phyloP scores from a whole-genome alignment of 176 grass and related monocot species.

The Raddia distichophylla region DNA sequence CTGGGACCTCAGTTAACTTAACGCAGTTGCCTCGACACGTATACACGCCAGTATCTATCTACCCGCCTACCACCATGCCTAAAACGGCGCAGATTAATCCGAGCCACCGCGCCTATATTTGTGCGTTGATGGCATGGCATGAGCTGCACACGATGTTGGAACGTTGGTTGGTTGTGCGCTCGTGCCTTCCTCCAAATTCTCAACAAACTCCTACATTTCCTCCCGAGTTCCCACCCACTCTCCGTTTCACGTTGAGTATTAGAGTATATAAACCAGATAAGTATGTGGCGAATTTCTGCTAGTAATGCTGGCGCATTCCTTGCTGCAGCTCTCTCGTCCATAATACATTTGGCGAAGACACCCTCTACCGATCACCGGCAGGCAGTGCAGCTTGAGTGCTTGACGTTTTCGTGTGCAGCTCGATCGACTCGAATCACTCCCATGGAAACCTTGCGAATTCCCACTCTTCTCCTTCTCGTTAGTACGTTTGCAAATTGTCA shows the following conservation, averaged over 20 bases:
- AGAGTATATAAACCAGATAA: conserved; percentile 8
- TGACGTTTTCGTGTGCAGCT: too few species aligned
- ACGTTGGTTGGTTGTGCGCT: neutral
- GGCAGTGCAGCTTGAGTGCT: neutral
- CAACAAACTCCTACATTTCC: conserved; percentile 44
- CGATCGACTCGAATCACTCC: neutral
- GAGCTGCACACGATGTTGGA: conserved; percentile 34
- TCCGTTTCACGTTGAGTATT: neutral
- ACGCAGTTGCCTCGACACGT: too few species aligned
- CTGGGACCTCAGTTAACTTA: neutral
- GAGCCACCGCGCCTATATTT: conserved; percentile 40
- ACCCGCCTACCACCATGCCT: neutral
- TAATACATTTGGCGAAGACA: neutral
- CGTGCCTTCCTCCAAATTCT: conserved; percentile 51
- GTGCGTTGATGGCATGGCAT: conserved; percentile 27
- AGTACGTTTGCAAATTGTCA: conserved; percentile 11
- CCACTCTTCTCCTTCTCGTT: conserved; percentile 21
- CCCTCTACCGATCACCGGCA: neutral
- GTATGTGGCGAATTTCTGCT: neutral
- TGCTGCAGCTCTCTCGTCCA: neutral
- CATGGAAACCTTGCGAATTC: conserved; percentile 31
- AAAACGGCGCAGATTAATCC: conserved; percentile 22
- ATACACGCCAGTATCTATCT: too few species aligned
- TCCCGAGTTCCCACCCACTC: conserved; percentile 37
- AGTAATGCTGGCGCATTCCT: neutral